phyloP scores from a whole-genome alignment of 1,284 basidiomycete species.

The Cryptococcus deneoformans region DNA sequence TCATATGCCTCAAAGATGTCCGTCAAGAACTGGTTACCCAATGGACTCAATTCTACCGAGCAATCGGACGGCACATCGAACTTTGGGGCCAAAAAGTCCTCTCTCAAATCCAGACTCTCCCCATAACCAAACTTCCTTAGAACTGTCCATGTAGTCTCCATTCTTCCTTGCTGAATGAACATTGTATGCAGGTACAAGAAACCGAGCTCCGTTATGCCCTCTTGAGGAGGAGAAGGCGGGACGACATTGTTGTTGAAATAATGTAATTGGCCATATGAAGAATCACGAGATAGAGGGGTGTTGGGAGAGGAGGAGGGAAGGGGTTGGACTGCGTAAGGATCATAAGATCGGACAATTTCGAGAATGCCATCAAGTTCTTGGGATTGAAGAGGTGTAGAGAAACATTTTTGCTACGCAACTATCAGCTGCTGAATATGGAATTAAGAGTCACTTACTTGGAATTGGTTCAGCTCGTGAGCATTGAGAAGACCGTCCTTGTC shows the following conservation, averaged over 20 bases:
- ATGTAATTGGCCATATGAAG: slow-evolving; percentile 11
- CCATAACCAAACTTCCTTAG: slow-evolving; percentile 94
- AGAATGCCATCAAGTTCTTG: slow-evolving; percentile 92
- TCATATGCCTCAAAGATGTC: slow-evolving; percentile 97
- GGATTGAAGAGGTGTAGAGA: slow-evolving; percentile 84
- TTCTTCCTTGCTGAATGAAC: slow-evolving; percentile 92
- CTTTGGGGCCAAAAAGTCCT: slow-evolving; percentile 64
- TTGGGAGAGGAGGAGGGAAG: slow-evolving; percentile 13
- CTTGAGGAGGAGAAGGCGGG: slow-evolving; percentile 35
- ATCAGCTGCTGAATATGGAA: neutral
- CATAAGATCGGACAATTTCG: slow-evolving; percentile 75
- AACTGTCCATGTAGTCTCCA: slow-evolving; percentile 98
- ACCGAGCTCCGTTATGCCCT: slow-evolving; percentile 86
- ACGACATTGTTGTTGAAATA: slow-evolving; percentile 69
- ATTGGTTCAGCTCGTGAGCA: slow-evolving; percentile 89
- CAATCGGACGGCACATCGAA: slow-evolving; percentile 92
- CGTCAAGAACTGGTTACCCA: slow-evolving; percentile 96
- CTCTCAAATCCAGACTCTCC: slow-evolving; percentile 84
- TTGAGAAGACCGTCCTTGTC: slow-evolving; percentile 94
- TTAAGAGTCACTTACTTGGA: slow-evolving; percentile 63
- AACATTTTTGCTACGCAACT: slow-evolving; percentile 76
- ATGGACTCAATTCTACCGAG: slow-evolving; percentile 88
- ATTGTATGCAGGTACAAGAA: slow-evolving; percentile 95
- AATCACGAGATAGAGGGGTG: slow-evolving; percentile 26
- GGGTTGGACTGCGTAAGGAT: slow-evolving; percentile 44